Conservation (phyloP, 306 rosid genomes). For the Ochetophila trinervis region DNA sequence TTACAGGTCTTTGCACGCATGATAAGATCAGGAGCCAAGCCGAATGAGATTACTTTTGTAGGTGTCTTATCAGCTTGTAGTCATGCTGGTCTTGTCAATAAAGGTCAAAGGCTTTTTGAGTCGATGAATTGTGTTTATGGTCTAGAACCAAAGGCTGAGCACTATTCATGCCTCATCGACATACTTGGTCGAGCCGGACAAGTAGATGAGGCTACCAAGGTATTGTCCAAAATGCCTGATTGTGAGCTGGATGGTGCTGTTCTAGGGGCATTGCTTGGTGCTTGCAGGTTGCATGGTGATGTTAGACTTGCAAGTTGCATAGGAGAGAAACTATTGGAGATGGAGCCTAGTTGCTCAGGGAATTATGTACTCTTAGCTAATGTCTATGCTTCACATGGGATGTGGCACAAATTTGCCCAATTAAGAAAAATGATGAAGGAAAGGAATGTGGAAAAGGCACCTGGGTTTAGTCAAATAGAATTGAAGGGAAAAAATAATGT, state of each 20-base stretch:
- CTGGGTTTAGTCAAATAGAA: slow-evolving; percentile 45
- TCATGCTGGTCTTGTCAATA: slow-evolving; percentile 44
- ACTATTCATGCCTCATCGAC: slow-evolving; percentile 41
- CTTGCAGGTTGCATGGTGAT: slow-evolving; percentile 37
- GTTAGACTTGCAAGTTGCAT: slow-evolving; percentile 27
- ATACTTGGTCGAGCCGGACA: slow-evolving; percentile 41
- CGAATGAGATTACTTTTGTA: slow-evolving; percentile 41
- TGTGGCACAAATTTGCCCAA: slow-evolving; percentile 46
- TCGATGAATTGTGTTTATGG: slow-evolving; percentile 32
- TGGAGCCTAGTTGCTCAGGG: slow-evolving; percentile 37
- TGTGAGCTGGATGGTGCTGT: slow-evolving; percentile 44
- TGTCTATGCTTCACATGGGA: slow-evolving; percentile 38
- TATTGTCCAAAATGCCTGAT: slow-evolving; percentile 31
- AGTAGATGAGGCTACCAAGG: slow-evolving; percentile 37
- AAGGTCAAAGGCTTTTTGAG: slow-evolving; percentile 42
- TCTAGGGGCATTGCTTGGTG: slow-evolving; percentile 49
- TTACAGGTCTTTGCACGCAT: slow-evolving; percentile 38
- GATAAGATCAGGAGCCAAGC: slow-evolving; percentile 35
- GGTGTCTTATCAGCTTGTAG: slow-evolving; percentile 50
- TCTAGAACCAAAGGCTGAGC: slow-evolving; percentile 36
- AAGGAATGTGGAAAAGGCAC: slow-evolving; percentile 42
- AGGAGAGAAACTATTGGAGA: slow-evolving; percentile 33
- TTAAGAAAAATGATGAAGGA: slow-evolving; percentile 48
- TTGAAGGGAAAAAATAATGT: slow-evolving; percentile 36
- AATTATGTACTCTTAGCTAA: slow-evolving; percentile 38